Conservation (phyloP, 2,329 filamentous ascomycete species). For the Apiospora saccharicola region DNA sequence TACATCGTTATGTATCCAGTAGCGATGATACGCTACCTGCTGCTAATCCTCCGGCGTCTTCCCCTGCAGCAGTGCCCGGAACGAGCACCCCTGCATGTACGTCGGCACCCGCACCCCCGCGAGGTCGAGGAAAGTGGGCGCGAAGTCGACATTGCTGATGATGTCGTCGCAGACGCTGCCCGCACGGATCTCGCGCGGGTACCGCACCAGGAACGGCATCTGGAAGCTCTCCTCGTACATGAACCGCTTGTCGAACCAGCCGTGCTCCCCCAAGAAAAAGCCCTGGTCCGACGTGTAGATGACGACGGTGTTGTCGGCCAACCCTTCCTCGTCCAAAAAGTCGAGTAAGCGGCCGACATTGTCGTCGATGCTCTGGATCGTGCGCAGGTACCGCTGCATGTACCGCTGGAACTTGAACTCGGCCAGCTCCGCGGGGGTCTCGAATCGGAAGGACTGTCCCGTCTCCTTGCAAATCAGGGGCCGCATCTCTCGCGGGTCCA, state of each 20-base stretch:
- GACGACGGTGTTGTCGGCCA: conserved; percentile 56
- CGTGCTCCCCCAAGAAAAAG: conserved; percentile 64
- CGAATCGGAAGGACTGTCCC: conserved; percentile 55
- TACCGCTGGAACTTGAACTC: conserved; percentile 65
- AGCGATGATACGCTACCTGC: conserved; percentile 61
- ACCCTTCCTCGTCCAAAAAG: conserved; percentile 50
- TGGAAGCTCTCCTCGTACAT: conserved; percentile 66
- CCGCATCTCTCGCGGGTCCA: conserved; percentile 20
- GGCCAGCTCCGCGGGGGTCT: conserved; percentile 48
- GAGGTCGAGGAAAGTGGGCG: conserved; percentile 56
- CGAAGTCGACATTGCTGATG: conserved; percentile 62
- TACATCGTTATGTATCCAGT: conserved; percentile 62
- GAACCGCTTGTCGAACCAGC: conserved; percentile 66
- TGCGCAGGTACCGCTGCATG: conserved; percentile 62
- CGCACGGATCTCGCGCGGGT: conserved; percentile 50
- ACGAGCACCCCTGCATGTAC: conserved; percentile 61
- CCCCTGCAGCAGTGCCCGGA: conserved; percentile 47
- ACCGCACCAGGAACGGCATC: conserved; percentile 61
- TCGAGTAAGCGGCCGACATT: conserved; percentile 58
- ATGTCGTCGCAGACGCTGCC: conserved; percentile 54
- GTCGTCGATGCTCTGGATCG: conserved; percentile 60
- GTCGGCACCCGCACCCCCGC: conserved; percentile 49
- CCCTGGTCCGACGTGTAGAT: conserved; percentile 64
- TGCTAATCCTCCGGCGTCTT: conserved; percentile 53
- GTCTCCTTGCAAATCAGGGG: conserved; percentile 54